These are phyloP conservation scores for Saccharomycopsis fibuligera DNA, from an alignment of 805 yeast species.

Conservation along the genomic window DNA sequence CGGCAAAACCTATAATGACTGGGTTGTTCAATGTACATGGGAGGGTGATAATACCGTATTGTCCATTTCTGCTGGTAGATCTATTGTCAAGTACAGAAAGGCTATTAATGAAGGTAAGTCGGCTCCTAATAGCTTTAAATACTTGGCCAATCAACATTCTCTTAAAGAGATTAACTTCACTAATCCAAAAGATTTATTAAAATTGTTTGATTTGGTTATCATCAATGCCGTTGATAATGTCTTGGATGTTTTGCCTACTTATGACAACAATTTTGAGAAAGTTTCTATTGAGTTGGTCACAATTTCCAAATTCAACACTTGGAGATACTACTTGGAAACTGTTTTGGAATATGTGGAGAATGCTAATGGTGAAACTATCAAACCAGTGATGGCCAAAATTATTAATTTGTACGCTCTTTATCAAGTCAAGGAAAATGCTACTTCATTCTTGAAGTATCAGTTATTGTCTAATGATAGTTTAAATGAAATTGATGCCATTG, in stretches of 20 bases:
- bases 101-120: constrained; percentile 32
- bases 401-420: constrained; percentile 59
- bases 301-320: constrained; percentile 46
- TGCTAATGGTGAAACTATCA: constrained; percentile 32
- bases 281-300: constrained; percentile 40
- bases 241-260: constrained; percentile 27
- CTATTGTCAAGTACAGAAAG: constrained; percentile 40
- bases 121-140: constrained; percentile 25
- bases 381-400: constrained; percentile 44
- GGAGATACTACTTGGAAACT: constrained; percentile 39
- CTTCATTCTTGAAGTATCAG: constrained; percentile 61
- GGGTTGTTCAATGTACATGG: constrained; percentile 99
- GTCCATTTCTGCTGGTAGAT: constrained; percentile 78
- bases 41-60: constrained; percentile 93
- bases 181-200: constrained; percentile 29
- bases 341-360: constrained; percentile 34
- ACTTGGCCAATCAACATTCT: constrained; percentile 25
- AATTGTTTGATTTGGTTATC: constrained; percentile 36
- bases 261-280: constrained; percentile 38
- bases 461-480: constrained; percentile 40
- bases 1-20: constrained; percentile 82
- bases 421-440: constrained; percentile 63
- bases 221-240: constrained; percentile 30
- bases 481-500: constrained; percentile 35
- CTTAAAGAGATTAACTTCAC: constrained; percentile 23